Base-by-base conservation (phyloP, 495 filamentous ascomycete species). In the Talaromyces stipitatus region DNA sequence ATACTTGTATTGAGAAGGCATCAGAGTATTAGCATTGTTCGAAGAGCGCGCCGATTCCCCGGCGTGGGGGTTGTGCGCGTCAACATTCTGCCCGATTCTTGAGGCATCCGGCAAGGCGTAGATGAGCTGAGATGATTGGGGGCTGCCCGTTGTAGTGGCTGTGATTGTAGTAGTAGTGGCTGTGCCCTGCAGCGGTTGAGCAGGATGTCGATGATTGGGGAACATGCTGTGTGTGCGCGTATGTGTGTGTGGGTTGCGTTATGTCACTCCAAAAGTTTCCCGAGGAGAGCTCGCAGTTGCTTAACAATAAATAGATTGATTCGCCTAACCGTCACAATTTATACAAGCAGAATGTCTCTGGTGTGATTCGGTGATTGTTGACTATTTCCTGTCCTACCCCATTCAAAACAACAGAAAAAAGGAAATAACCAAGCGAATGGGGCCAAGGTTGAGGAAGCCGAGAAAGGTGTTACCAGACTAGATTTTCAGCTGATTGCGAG, bases 1-100 rank as follows among this genome's bases (percentile, higher is more conserved):
- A 22, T 51, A 51, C 48, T 51, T 51, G 48, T 28, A 51, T n/a
- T 27, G 48, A 28, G 48, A 51, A 51, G 24, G 24, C 48, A 30
- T 30, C 26, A 51, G 24, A 26, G 14, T 30, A 12, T 28, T 12
- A 1, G 14, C 48, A 30, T 51, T 51, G 20, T 23, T 26, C 12
- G 24, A 7, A 12, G 30, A 26, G 24, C 45, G 20, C 45, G 45
- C 20, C 45, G 24, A 26, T 5, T 48, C 45, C 12, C 20, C 45
- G 5, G 45, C 45, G 45, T 28, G 48, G 24, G 14, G 24, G 26
- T 51, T 51, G 48, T 16, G 48, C 11, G 48, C 20, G 48, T 51
- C 48, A 12, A 51, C 48, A 28, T 28, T 51, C n/a, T 51, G 48
- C 27, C 24, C 27, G n/a, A 23, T 10, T 18, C 24, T 30, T 23